Evolutionary conservation across 1,139 yeast species (phyloP).

Genomic region (Zygosaccharomyces sapae): DNA sequence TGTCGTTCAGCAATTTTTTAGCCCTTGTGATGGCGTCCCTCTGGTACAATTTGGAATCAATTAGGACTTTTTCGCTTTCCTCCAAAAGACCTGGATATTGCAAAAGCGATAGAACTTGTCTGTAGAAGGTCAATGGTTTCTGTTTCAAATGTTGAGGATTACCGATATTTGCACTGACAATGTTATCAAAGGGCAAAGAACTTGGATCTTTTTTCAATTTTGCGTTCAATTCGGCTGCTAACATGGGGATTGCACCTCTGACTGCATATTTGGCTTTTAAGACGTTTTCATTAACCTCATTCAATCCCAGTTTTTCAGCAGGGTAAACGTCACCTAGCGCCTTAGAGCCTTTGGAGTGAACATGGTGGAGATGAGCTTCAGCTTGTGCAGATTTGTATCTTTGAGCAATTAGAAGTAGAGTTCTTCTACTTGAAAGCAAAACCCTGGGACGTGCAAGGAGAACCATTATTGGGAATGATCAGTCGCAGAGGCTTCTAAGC

Average conservation of each 20-base stretch:
- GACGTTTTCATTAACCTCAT: constrained; percentile 68
- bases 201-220: constrained; percentile 50
- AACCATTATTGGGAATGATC: constrained; percentile 3
- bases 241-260: constrained; percentile 85
- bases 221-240: constrained; percentile 77
- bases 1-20: constrained; percentile 48
- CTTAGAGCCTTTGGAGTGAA: constrained; percentile 6
- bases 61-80: constrained; percentile 18
- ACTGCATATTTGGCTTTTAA: constrained; percentile 91
- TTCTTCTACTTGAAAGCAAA: constrained; percentile 1
- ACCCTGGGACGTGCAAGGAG: constrained; percentile 1
- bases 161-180: constrained; percentile 89
- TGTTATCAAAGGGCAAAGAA: constrained; percentile 68
- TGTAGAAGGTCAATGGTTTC: constrained; percentile 88
- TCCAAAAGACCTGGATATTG: constrained; percentile 72
- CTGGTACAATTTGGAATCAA: constrained; percentile 46
- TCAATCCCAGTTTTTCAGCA: constrained; percentile 37
- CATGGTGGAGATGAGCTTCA: constrained; percentile 9
- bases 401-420: constrained; percentile 1
- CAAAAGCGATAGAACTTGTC: constrained; percentile 80
- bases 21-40: constrained; percentile 75
- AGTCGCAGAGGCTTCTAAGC: too few relatives aligned
- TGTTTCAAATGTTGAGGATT: constrained; percentile 97
- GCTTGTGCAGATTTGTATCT: constrained; percentile 4
- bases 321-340: constrained; percentile 21